Conservation (phyloP, 495 filamentous ascomycete genomes). For the Polyplosphaeria fusca region DNA sequence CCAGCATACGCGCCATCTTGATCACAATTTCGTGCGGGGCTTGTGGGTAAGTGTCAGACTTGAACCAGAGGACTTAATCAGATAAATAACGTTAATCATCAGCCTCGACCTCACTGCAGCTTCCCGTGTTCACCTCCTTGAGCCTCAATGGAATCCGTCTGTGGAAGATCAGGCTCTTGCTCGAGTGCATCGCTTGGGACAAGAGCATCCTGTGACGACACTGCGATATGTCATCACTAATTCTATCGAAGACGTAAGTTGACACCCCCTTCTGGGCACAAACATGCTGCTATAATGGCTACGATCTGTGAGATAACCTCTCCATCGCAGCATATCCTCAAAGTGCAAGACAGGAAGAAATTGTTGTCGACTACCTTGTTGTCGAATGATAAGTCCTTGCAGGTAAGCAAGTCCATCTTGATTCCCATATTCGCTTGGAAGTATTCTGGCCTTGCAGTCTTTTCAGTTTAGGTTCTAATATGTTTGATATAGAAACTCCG, state of each 20-base stretch:
- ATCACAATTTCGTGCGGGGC: constrained; percentile 3
- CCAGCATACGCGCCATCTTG: not conserved
- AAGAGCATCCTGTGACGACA: not conserved
- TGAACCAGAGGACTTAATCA: not conserved
- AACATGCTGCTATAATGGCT: too few relatives aligned
- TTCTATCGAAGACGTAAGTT: constrained; percentile 5
- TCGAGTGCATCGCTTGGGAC: constrained; percentile 2
- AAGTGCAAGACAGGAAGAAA: too few relatives aligned
- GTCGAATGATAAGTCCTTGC: too few relatives aligned
- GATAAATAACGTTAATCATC: not conserved
- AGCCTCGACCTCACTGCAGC: constrained; percentile 7
- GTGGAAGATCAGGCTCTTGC: constrained; percentile 10
- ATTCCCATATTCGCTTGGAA: too few relatives aligned
- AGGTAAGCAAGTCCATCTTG: too few relatives aligned
- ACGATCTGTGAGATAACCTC: too few relatives aligned
- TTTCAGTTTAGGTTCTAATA: too few relatives aligned
- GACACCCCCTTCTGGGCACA: too few relatives aligned
- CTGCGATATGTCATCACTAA: not conserved
- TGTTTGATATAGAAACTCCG: too few relatives aligned
- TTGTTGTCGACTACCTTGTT: too few relatives aligned
- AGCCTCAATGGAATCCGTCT: constrained; percentile 9
- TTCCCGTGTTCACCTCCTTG: not conserved
- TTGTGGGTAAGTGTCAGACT: not conserved
- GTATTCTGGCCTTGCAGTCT: too few relatives aligned
- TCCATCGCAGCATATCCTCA: too few relatives aligned